Conservation (phyloP, 2,329 filamentous ascomycete genomes). For the Diplodia scrobiculata region DNA sequence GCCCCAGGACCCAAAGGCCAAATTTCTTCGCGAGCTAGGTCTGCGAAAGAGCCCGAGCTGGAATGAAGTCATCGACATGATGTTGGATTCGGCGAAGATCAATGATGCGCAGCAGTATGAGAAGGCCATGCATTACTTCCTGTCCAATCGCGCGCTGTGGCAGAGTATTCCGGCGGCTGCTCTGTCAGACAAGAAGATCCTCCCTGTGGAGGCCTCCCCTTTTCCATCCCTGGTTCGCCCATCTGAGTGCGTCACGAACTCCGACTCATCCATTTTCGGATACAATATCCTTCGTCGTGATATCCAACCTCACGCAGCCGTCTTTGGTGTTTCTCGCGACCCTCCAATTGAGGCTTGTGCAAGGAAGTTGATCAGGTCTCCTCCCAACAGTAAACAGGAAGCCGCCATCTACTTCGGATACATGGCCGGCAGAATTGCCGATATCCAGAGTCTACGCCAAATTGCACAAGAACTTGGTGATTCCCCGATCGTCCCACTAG, state of each 20-base stretch:
- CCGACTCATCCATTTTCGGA: slow-evolving; percentile 72
- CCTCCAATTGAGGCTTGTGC: slow-evolving; percentile 78
- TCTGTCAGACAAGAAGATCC: slow-evolving; percentile 21
- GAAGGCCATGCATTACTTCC: slow-evolving; percentile 15
- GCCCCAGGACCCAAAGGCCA: slow-evolving; percentile 37
- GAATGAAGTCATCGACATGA: slow-evolving; percentile 22
- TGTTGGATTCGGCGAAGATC: slow-evolving; percentile 6
- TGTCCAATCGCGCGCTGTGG: slow-evolving; percentile 24
- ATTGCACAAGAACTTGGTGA: slow-evolving; percentile 63
- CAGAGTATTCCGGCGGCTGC: slow-evolving; percentile 5
- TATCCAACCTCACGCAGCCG: slow-evolving; percentile 76
- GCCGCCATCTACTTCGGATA: slow-evolving; percentile 79
- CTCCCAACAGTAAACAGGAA: slow-evolving; percentile 66
- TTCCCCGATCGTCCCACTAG: slow-evolving; percentile 72
- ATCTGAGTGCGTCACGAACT: slow-evolving; percentile 78
- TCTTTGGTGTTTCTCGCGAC: slow-evolving; percentile 83
- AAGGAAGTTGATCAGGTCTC: slow-evolving; percentile 68
- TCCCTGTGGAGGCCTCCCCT: slow-evolving; percentile 39
- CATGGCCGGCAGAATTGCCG: slow-evolving; percentile 73
- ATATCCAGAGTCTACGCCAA: slow-evolving; percentile 61
- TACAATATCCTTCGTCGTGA: slow-evolving; percentile 77
- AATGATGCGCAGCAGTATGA: slow-evolving; percentile 18
- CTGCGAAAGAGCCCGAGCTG: slow-evolving; percentile 23
- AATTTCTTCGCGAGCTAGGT: slow-evolving; percentile 39
- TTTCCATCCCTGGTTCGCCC: slow-evolving; percentile 68